Evolutionary conservation across 768 basidiomycete genomes (phyloP).

Genomic region (Lactifluus volemus): DNA sequence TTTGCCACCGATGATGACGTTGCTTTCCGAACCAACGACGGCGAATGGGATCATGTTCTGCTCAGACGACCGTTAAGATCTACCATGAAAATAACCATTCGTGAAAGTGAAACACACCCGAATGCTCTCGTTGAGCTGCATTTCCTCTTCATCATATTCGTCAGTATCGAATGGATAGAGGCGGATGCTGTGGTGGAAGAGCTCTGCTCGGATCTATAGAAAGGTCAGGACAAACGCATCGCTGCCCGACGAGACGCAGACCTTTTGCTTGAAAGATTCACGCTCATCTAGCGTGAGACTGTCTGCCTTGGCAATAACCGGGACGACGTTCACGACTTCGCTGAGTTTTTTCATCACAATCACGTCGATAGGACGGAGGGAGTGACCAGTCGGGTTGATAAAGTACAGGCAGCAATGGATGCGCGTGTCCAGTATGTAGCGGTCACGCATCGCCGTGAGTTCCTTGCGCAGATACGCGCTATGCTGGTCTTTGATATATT

Average conservation of each 20-base stretch:
- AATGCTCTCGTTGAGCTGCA: conserved; percentile 82
- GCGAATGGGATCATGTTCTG: conserved; percentile 95
- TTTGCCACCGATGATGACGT: conserved; percentile 93
- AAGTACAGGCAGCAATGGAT: conserved; percentile 99
- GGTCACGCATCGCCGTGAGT: conserved; percentile 96
- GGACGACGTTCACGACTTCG: conserved; percentile 98
- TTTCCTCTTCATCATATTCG: conserved; percentile 89
- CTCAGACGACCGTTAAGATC: neutral
- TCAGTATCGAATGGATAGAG: conserved; percentile 97
- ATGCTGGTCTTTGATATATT: conserved; percentile 99
- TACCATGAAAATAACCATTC: neutral
- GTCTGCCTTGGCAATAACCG: conserved; percentile 98
- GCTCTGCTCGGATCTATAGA: conserved; percentile 81
- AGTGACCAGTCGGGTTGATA: conserved; percentile 98
- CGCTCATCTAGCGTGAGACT: conserved; percentile 90
- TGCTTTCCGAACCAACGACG: conserved; percentile 93
- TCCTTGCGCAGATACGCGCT: conserved; percentile 98
- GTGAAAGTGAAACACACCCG: conserved; percentile 45
- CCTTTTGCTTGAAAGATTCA: conserved; percentile 87
- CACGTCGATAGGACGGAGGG: conserved; percentile 91
- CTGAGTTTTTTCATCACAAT: conserved; percentile 99
- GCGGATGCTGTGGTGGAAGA: conserved; percentile 86
- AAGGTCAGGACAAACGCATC: conserved; percentile 1
- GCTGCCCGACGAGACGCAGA: conserved; percentile 26
- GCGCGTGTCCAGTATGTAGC: conserved; percentile 95